These are phyloP conservation scores for Plasmodium falciparum DNA, from an alignment of 169 alveolate species.

Conservation along the genomic window DNA sequence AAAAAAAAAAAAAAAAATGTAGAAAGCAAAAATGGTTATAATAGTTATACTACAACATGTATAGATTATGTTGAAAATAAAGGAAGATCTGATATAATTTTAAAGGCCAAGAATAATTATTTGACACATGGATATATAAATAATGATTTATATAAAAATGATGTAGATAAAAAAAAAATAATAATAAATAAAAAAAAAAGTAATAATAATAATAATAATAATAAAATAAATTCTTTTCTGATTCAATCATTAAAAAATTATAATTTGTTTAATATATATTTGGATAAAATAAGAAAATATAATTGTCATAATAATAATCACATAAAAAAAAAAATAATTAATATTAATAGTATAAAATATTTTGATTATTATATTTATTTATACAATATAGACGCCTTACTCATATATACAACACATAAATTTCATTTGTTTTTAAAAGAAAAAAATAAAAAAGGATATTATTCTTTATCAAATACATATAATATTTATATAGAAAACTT, in stretches of 20 bases:
- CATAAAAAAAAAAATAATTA: constrained; percentile 38
- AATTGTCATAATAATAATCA: background rate
- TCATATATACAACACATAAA: constrained; percentile 46
- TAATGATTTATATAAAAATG: no score
- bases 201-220: no score
- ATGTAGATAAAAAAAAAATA: no score
- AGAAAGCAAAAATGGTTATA: no score
- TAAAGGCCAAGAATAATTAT: no score
- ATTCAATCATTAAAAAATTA: constrained; percentile 27
- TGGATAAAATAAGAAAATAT: constrained; percentile 54
- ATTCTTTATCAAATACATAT: background rate
- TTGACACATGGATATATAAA: no score
- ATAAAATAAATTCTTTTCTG: no score
- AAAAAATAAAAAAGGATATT: background rate
- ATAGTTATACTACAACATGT: no score
- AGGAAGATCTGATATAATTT: no score
- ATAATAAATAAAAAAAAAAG: no score
- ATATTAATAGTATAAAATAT: constrained; percentile 67
- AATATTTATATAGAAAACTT: background rate
- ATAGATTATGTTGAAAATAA: no score
- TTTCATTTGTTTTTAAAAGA: constrained; percentile 24
- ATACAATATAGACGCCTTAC: constrained; percentile 49
- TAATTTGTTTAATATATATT: constrained; percentile 64
- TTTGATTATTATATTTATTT: constrained; percentile 40
- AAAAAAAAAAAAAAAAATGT: no score